These are phyloP conservation scores for Grosmannia clavigera DNA, from an alignment of 2,329 filamentous ascomycete genomes.

Conservation along the genomic window DNA sequence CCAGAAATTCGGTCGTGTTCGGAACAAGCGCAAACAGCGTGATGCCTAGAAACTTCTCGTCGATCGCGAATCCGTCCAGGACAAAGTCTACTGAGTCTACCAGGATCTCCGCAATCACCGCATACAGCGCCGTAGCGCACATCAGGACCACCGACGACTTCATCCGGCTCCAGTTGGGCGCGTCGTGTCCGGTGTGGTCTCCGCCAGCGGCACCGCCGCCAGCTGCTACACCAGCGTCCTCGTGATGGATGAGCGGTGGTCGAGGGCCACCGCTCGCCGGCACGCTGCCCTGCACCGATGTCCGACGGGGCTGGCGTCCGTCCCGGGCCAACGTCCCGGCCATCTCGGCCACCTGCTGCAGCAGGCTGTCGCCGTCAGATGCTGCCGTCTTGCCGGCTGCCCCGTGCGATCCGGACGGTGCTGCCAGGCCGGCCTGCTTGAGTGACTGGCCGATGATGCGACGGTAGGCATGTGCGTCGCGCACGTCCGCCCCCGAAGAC, in stretches of 20 bases:
- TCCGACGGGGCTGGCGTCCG: conserved; percentile 23
- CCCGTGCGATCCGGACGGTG: too few species aligned
- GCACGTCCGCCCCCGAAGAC: conserved; percentile 53
- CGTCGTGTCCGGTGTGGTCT: conserved; percentile 68
- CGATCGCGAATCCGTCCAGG: conserved; percentile 75
- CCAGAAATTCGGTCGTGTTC: conserved; percentile 95
- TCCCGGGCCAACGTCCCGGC: conserved; percentile 66
- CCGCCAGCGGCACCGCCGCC: conserved; percentile 2
- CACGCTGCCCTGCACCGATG: conserved; percentile 10
- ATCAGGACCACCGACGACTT: conserved; percentile 88
- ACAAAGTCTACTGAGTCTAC: conserved; percentile 98
- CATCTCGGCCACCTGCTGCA: conserved; percentile 84
- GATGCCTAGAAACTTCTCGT: conserved; percentile 95
- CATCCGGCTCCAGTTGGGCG: conserved; percentile 90
- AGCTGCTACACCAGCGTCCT: neutral
- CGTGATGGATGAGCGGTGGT: conserved; percentile 16
- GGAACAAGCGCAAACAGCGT: conserved; percentile 93
- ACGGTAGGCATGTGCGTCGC: conserved; percentile 83
- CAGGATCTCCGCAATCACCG: conserved; percentile 92
- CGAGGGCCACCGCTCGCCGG: conserved; percentile 9
- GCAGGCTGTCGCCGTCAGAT: conserved; percentile 31
- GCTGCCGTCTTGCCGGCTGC: too few species aligned
- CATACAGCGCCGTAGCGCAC: conserved; percentile 80
- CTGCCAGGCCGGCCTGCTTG: conserved; percentile 45
- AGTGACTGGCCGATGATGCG: conserved; percentile 84